A percentile compares a stretch with the other conserved stretches of the same genome.
Conservation (phyloP, 108 stramenopile genomes). For the Schizochytrium sp. region DNA sequence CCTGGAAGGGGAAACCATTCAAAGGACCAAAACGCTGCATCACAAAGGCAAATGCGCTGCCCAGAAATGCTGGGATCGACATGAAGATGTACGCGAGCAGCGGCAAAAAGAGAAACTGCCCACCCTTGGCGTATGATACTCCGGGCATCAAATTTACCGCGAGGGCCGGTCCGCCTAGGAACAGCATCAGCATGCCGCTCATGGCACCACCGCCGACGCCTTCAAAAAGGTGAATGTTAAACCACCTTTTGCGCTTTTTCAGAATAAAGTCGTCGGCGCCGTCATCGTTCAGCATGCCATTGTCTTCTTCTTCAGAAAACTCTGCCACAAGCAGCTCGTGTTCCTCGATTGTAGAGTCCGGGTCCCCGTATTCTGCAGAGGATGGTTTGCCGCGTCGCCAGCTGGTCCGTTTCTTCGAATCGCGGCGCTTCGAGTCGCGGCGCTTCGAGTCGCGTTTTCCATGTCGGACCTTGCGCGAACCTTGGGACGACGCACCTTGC, state of each 20-base stretch:
- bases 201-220: slow-evolving; percentile 12
- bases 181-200: background rate
- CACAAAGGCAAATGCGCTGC: background rate
- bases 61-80: background rate
- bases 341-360: background rate
- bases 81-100: background rate
- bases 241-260: background rate
- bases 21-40: background rate
- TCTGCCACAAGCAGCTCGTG: background rate
- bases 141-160: background rate
- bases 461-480: background rate
- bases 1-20: background rate
- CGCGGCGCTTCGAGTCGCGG: background rate
- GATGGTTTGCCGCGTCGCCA: background rate
- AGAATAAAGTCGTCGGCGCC: background rate
- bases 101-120: background rate
- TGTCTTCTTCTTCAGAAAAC: background rate
- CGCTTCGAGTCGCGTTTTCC: background rate
- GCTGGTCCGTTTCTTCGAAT: background rate
- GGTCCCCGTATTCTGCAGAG: background rate
- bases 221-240: background rate
- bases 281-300: background rate
- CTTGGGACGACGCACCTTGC: no score
- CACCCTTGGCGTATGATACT: background rate
- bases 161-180: background rate